A percentile compares a stretch with the other conserved stretches of the same genome.
Evolutionary conservation across 495 filamentous ascomycete species (phyloP).

Genomic region (Neurospora terricola): DNA sequence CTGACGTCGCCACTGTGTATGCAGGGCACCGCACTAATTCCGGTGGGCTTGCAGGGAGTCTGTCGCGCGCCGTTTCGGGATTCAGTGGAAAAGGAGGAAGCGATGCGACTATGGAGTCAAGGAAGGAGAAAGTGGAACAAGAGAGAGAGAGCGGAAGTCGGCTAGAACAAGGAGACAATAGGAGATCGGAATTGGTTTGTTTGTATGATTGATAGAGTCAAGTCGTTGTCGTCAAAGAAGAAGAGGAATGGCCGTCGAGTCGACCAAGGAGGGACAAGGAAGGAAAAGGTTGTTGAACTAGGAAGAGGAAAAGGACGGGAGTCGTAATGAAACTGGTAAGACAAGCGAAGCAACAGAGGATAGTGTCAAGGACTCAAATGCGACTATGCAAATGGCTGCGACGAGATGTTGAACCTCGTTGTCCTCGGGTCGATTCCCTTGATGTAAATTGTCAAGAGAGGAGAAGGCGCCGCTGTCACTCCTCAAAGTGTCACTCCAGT

Average conservation of each 20-base stretch:
- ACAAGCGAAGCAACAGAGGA: conserved; percentile 1
- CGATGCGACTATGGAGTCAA: neutral
- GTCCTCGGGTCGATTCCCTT: neutral
- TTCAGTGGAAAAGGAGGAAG: neutral
- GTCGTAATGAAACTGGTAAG: conserved; percentile 1
- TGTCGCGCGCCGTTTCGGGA: neutral
- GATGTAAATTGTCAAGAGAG: neutral
- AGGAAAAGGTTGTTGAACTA: neutral
- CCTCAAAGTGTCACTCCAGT: neutral
- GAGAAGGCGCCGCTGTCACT: neutral
- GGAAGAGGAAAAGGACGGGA: neutral
- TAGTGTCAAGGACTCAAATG: neutral
- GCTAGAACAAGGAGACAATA: neutral
- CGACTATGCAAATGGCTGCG: neutral
- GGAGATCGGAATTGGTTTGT: neutral
- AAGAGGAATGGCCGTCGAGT: neutral
- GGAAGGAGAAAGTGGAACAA: neutral
- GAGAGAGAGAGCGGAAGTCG: neutral
- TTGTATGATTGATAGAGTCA: neutral
- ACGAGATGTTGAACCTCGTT: neutral
- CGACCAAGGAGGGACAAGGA: neutral
- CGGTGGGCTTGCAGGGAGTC: neutral
- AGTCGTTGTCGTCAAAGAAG: neutral
- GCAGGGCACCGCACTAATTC: neutral
- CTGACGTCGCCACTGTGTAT: neutral